phyloP scores from a whole-genome alignment of 352 stramenopile species.

The Pythium angustatum region DNA sequence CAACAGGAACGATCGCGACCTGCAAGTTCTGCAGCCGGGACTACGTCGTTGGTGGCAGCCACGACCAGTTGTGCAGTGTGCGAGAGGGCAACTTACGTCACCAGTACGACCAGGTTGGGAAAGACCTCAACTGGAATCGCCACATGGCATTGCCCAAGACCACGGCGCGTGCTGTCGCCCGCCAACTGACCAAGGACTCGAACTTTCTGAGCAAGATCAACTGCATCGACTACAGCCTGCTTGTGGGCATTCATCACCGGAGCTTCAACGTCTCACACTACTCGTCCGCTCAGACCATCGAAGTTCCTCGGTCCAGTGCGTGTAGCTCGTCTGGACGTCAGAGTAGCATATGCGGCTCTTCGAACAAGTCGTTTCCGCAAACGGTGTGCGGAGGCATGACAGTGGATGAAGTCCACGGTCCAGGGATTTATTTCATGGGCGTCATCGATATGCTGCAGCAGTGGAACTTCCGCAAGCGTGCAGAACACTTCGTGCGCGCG shows the following conservation, averaged over 20 bases:
- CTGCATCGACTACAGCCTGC: constrained; percentile 95
- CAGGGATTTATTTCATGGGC: constrained; percentile 94
- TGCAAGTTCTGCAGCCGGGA: constrained; percentile 78
- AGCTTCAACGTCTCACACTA: constrained; percentile 81
- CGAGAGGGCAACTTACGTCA: constrained; percentile 69
- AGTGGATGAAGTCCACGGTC: constrained; percentile 86
- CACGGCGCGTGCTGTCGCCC: constrained; percentile 56
- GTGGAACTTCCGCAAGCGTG: constrained; percentile 91
- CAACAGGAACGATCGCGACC: constrained; percentile 58
- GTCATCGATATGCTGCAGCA: constrained; percentile 96
- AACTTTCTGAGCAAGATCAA: constrained; percentile 91
- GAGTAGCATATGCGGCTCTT: constrained; percentile 25
- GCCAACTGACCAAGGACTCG: constrained; percentile 85
- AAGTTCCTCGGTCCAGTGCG: constrained; percentile 34
- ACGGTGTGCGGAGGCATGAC: constrained; percentile 61
- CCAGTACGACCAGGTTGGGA: constrained; percentile 80
- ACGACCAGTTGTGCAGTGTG: constrained; percentile 70
- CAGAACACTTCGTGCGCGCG: constrained; percentile 84
- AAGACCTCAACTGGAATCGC: constrained; percentile 85
- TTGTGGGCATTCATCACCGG: constrained; percentile 93
- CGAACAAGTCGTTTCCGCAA: constrained; percentile 54
- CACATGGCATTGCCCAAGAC: constrained; percentile 66
- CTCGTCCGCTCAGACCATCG: constrained; percentile 53
- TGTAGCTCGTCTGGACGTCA: constrained; percentile 14
- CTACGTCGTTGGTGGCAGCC: constrained; percentile 64